A percentile compares a stretch with the other conserved stretches of the same genome.
phyloP scores from a whole-genome alignment of 495 filamentous ascomycete species.

The Trichoderma orchidacearum region DNA sequence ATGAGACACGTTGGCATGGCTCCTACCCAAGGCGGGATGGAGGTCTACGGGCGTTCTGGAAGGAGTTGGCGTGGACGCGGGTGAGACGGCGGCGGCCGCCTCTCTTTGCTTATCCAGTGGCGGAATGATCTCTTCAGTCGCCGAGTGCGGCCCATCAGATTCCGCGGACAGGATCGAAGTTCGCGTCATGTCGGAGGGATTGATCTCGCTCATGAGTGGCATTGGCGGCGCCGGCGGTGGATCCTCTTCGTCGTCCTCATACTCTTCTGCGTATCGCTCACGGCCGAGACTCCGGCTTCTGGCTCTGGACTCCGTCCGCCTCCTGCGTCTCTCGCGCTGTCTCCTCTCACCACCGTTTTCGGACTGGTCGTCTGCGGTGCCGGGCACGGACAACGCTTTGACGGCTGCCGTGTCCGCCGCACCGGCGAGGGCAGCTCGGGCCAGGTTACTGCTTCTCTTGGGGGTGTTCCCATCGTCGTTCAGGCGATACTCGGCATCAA shows the following conservation, averaged over 20 bases:
- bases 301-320: conserved; percentile 20
- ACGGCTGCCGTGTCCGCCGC: conserved; percentile 17
- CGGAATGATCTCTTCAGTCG: conserved; percentile 32
- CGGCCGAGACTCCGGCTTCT: conserved; percentile 19
- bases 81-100: conserved; percentile 26
- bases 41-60: conserved; percentile 22
- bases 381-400: conserved; percentile 16
- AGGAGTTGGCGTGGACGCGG: conserved; percentile 26
- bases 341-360: conserved; percentile 23
- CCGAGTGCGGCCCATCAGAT: conserved; percentile 56
- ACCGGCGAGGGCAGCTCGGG: conserved; percentile 15
- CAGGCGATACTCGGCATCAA: conserved; percentile 17
- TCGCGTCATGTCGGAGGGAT: conserved; percentile 74
- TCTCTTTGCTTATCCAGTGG: conserved; percentile 34
- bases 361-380: conserved; percentile 17
- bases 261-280: conserved; percentile 19
- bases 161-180: conserved; percentile 78
- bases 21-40: conserved; percentile 27
- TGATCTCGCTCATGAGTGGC: conserved; percentile 73
- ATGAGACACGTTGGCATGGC: conserved; percentile 37
- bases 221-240: conserved; percentile 47
- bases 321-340: conserved; percentile 19
- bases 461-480: conserved; percentile 22
- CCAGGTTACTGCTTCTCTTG: conserved; percentile 11
- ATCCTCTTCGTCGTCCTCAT: conserved; percentile 23